phyloP scores from a whole-genome alignment of 2,329 filamentous ascomycete species.

The Bipolaris bicolor region DNA sequence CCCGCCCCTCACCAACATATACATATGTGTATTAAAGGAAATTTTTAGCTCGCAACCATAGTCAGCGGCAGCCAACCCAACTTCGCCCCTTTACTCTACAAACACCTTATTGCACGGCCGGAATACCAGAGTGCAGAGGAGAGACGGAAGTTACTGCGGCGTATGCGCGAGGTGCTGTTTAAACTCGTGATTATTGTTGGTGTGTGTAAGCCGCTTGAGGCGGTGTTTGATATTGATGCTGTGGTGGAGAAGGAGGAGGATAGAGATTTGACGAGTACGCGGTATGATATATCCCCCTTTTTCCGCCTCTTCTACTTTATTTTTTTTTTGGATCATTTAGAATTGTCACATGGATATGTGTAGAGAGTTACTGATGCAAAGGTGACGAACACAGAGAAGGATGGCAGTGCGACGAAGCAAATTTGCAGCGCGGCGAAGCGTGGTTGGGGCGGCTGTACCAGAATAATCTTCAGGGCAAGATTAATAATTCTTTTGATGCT shows the following conservation, averaged over 20 bases:
- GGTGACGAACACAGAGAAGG: conserved; percentile 48
- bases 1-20: too few relatives aligned
- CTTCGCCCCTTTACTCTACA: conserved; percentile 61
- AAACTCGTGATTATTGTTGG: conserved; percentile 65
- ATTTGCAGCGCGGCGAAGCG: conserved; percentile 58
- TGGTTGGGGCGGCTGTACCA: conserved; percentile 66
- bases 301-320: too few relatives aligned
- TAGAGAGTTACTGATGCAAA: not conserved
- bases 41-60: conserved; percentile 53
- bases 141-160: conserved; percentile 57
- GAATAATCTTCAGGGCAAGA: conserved; percentile 53
- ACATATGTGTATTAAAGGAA: too few relatives aligned
- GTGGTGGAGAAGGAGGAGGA: conserved; percentile 61
- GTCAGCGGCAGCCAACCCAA: conserved; percentile 60
- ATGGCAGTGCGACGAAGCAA: conserved; percentile 65
- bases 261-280: conserved; percentile 61
- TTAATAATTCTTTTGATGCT: conserved; percentile 48
- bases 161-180: conserved; percentile 64
- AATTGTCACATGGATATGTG: too few relatives aligned
- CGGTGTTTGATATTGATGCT: conserved; percentile 62
- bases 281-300: conserved; percentile 32
- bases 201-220: conserved; percentile 67
- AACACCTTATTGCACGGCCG: conserved; percentile 59
- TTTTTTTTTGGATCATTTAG: too few relatives aligned
- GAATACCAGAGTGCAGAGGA: conserved; percentile 52